These are phyloP conservation scores for Betula pendula DNA, from an alignment of 306 rosid genomes.

Conservation along the genomic window DNA sequence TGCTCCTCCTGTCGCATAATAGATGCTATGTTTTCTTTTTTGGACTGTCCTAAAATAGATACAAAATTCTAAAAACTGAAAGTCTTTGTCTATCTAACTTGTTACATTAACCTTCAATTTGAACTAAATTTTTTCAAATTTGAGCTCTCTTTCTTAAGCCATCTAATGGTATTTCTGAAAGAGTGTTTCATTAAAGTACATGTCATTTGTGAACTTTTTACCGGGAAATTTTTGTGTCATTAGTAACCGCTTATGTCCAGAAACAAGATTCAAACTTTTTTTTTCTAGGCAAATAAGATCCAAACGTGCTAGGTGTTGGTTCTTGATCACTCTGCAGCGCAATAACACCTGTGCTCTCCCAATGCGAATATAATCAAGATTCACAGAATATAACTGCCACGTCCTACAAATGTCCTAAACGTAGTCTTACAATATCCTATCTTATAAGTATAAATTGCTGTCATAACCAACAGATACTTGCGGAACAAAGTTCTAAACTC, in stretches of 20 bases:
- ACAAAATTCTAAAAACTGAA: background rate
- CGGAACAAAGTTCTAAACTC: background rate
- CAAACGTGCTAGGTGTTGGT: background rate
- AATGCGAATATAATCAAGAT: background rate
- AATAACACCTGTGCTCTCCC: background rate
- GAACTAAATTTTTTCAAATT: too few species aligned
- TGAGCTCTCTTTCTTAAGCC: background rate
- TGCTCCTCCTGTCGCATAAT: background rate
- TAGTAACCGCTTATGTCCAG: background rate
- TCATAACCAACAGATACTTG: background rate
- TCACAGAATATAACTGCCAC: background rate
- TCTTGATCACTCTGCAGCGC: background rate
- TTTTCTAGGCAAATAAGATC: too few species aligned
- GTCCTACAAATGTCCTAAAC: background rate
- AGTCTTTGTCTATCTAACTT: background rate
- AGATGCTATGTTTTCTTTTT: too few species aligned
- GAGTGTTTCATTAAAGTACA: background rate
- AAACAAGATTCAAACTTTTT: background rate
- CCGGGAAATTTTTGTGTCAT: background rate
- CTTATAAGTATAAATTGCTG: background rate
- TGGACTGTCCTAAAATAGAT: background rate
- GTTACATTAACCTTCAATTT: too few species aligned
- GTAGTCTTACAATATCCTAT: background rate
- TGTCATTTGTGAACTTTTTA: background rate
- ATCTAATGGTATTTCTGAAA: background rate